A percentile compares a stretch with the other conserved stretches of the same genome.
Evolutionary conservation across 2,329 filamentous ascomycete genomes (phyloP).

Genomic region (Talaromyces albobiverticillius): DNA sequence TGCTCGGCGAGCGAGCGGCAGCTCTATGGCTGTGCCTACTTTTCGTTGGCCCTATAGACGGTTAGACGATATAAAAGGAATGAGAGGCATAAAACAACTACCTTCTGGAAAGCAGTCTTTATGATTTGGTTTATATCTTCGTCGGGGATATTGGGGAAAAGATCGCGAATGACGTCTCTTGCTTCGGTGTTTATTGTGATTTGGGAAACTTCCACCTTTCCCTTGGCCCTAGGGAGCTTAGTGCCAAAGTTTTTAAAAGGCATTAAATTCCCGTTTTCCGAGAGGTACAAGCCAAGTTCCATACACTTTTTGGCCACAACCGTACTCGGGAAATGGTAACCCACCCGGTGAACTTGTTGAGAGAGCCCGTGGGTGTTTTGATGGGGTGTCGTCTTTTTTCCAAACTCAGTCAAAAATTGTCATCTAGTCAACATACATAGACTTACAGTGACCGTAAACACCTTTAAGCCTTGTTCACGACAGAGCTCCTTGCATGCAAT

Average conservation of each 20-base stretch:
- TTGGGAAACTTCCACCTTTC: conserved; percentile 35
- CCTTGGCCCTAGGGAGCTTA: conserved; percentile 22
- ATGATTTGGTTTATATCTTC: conserved; percentile 58
- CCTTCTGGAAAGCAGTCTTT: conserved; percentile 59
- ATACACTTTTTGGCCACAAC: conserved; percentile 57
- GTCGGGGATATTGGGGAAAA: conserved; percentile 62
- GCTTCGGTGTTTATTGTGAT: conserved; percentile 56
- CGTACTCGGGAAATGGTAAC: conserved; percentile 61
- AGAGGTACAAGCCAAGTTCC: conserved; percentile 45
- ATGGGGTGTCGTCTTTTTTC: conserved; percentile 50
- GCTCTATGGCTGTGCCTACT: conserved; percentile 55
- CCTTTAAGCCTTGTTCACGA: conserved; percentile 51
- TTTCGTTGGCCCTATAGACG: conserved; percentile 49
- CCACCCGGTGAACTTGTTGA: conserved; percentile 60
- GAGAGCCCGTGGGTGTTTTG: conserved; percentile 52
- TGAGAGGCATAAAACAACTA: conserved; percentile 28
- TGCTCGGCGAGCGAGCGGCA: conserved; percentile 56
- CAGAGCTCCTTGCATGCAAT: conserved; percentile 60
- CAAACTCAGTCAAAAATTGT: conserved; percentile 3
- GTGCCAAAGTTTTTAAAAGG: conserved; percentile 30
- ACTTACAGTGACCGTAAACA: conserved; percentile 61
- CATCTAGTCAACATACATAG: not conserved
- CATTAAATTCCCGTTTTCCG: conserved; percentile 47
- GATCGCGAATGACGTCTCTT: conserved; percentile 57
- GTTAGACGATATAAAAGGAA: conserved; percentile 20